Base-by-base conservation (phyloP, 306 rosid genomes). In the Vigna reflexopilosa region DNA sequence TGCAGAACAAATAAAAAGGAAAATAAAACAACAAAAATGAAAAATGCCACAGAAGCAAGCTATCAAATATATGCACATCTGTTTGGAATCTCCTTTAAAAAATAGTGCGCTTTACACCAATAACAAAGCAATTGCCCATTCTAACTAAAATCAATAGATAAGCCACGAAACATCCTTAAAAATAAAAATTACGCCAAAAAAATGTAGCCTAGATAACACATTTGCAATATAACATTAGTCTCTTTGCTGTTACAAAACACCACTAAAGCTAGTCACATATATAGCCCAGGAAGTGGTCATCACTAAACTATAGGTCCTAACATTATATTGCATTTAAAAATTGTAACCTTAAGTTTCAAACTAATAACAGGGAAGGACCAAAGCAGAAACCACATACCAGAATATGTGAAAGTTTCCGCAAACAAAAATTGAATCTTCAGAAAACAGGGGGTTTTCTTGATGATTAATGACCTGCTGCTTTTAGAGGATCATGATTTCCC, bases 381-480 rank as follows among this genome's bases (percentile, higher is more conserved):
- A 62, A 58, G 73, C 49, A 73, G 69, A 58, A 75, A 72, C 44
- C 51, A 67, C 75, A 54, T 65, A 87, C 86, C 76, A 67, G 79
- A 75, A 54, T 1, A 45, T 36, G 70, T 70, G 50, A 55, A 24
- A 73, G 76, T 58, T 44, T 80, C 72, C 74, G 22, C 51, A 73
- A 73, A 57, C 58, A 47, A 36, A 26, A 42, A 59, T 34, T 42
- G 75, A 52, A 65, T 54, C 71, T 74, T 70, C 8, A 66, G 73
- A 36, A 66, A 82, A 63, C 71, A 26, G 7, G 74, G 67, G 20
- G 34, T 22, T 51, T 79, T 83, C 85, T 85, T 80, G 79, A 47
- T 51, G 20, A 75, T 57, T 44, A 75, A 64, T 54, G 72, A 58
- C 77, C 73, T 73, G n/a, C 47, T 64, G 64, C 75, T 64, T 26